These are phyloP conservation scores for Phytopythium kandeliae DNA, from an alignment of 352 stramenopile species.

Conservation along the genomic window DNA sequence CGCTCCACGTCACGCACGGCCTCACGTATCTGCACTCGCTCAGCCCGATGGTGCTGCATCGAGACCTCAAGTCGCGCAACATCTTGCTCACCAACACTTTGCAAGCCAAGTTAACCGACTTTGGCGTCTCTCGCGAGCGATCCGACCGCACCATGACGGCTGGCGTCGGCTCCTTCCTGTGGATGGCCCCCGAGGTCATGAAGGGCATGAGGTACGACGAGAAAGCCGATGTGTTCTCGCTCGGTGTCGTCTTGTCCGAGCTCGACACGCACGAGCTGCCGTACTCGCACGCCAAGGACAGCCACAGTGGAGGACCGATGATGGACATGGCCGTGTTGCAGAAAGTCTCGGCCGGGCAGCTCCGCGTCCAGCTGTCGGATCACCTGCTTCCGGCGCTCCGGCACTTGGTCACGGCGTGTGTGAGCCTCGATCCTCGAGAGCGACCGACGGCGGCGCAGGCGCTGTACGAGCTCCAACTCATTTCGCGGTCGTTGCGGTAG, in stretches of 20 bases:
- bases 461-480: conserved; percentile 25
- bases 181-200: conserved; percentile 36
- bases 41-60: conserved; percentile 27
- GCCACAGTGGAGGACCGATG: conserved; percentile 4
- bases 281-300: conserved; percentile 21
- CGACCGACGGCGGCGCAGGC: conserved; percentile 19
- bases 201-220: conserved; percentile 29
- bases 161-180: conserved; percentile 13
- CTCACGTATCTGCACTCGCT: conserved; percentile 31
- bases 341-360: conserved; percentile 18
- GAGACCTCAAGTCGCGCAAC: conserved; percentile 65
- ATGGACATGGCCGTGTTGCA: conserved; percentile 23
- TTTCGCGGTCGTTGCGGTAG: neutral
- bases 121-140: conserved; percentile 25
- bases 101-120: conserved; percentile 47
- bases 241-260: conserved; percentile 22
- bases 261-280: conserved; percentile 23
- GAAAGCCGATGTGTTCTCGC: conserved; percentile 32
- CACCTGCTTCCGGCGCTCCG: conserved; percentile 9
- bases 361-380: conserved; percentile 14
- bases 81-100: conserved; percentile 40
- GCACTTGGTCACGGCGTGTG: conserved; percentile 11
- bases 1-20: conserved; percentile 23
- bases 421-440: conserved; percentile 12
- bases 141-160: conserved; percentile 23